Percentiles rank a stretch among this genome's conserved stretches.
Conservation (phyloP, 75 land plant species). For the Selaginella moellendorffii region DNA sequence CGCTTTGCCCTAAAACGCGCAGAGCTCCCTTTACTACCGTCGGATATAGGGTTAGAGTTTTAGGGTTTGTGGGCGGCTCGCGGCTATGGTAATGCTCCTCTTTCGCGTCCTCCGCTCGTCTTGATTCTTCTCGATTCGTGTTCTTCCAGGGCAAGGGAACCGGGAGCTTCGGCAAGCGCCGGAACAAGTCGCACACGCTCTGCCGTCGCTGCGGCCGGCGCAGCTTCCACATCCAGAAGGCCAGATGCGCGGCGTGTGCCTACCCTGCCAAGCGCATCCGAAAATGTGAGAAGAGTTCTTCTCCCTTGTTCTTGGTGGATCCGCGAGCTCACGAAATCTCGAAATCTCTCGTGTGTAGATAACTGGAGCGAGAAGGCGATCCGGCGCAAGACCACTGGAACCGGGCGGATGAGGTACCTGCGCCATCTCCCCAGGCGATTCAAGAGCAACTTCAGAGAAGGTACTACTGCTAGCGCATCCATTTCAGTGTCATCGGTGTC, state of each 20-base stretch:
- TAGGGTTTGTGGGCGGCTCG: too few species aligned
- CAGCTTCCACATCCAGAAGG: slow-evolving; percentile 58
- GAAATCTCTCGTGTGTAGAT: too few species aligned
- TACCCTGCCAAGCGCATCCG: slow-evolving; percentile 33
- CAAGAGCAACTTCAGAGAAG: slow-evolving; percentile 73
- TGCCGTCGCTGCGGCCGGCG: slow-evolving; percentile 49
- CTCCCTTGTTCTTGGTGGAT: too few species aligned
- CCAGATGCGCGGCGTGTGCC: slow-evolving; percentile 43
- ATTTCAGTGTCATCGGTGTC: too few species aligned
- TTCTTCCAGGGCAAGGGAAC: slow-evolving; percentile 36
- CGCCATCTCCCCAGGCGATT: slow-evolving; percentile 61
- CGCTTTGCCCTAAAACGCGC: too few species aligned
- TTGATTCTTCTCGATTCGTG: too few species aligned
- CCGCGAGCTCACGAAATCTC: too few species aligned
- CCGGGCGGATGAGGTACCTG: slow-evolving; percentile 69
- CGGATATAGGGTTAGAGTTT: too few species aligned
- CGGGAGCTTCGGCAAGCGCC: slow-evolving; percentile 44
- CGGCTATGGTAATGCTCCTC: too few species aligned
- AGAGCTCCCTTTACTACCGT: too few species aligned
- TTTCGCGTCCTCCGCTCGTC: too few species aligned
- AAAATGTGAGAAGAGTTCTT: slow-evolving; percentile 30
- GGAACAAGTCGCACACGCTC: slow-evolving; percentile 60
- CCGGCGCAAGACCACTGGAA: slow-evolving; percentile 69
- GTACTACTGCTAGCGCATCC: slow-evolving; percentile 28
- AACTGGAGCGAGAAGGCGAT: slow-evolving; percentile 86